phyloP scores from a whole-genome alignment of 306 rosid genomes.

The Vachellia collinsii region DNA sequence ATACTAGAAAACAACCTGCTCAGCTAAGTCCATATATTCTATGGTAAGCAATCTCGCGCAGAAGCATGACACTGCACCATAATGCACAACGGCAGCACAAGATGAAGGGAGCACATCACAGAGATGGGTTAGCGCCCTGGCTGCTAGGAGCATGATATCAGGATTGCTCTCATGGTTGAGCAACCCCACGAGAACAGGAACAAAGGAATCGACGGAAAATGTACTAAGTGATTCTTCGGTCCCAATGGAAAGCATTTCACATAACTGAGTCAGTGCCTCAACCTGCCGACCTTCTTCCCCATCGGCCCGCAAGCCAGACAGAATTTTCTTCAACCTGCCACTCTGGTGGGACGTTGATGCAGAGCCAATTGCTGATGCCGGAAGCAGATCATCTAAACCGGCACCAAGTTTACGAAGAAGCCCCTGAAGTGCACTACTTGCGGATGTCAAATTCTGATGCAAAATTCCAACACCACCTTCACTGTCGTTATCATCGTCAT shows the following conservation, averaged over 20 bases:
- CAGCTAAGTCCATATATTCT: slow-evolving; percentile 99
- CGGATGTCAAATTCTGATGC: slow-evolving; percentile 86
- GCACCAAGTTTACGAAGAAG: slow-evolving; percentile 93
- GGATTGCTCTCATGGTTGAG: slow-evolving; percentile 96
- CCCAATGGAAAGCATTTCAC: slow-evolving; percentile 97
- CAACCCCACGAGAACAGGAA: slow-evolving; percentile 94
- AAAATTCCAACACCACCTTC: slow-evolving; percentile 81
- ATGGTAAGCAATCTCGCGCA: slow-evolving; percentile 95
- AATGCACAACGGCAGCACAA: slow-evolving; percentile 96
- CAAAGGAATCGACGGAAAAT: slow-evolving; percentile 90
- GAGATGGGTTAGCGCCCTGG: slow-evolving; percentile 93
- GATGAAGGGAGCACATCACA: slow-evolving; percentile 97
- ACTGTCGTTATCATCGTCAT: slow-evolving; percentile 84
- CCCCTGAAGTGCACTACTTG: slow-evolving; percentile 98
- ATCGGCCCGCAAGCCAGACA: slow-evolving; percentile 85
- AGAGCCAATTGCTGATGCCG: slow-evolving; percentile 77
- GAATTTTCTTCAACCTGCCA: slow-evolving; percentile 87
- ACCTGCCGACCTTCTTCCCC: slow-evolving; percentile 98
- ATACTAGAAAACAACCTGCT: slow-evolving; percentile 67
- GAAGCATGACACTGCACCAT: slow-evolving; percentile 92
- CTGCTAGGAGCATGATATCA: slow-evolving; percentile 98
- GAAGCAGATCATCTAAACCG: slow-evolving; percentile 92
- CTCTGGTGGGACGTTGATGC: slow-evolving; percentile 86
- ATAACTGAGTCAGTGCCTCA: slow-evolving; percentile 91
- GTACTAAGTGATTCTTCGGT: slow-evolving; percentile 95